phyloP scores from a whole-genome alignment of 352 stramenopile species.

The Blastocystis sp. region DNA sequence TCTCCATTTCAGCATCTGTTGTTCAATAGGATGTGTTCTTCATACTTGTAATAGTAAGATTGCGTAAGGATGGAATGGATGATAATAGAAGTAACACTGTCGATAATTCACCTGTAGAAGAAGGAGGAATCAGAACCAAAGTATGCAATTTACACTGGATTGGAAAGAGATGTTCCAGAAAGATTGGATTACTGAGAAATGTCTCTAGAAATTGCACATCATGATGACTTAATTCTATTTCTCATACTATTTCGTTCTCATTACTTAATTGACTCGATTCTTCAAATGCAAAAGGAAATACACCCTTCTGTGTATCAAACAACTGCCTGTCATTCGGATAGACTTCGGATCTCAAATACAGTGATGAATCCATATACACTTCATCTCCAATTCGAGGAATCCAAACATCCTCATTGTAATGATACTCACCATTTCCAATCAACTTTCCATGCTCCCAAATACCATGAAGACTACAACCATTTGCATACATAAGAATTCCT shows the following conservation, averaged over 20 bases:
- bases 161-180: not conserved
- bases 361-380: not conserved
- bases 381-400: not conserved
- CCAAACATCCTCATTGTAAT: conserved; percentile 34
- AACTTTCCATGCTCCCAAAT: not conserved
- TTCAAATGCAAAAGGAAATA: conserved; percentile 1
- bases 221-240: not conserved
- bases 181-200: conserved; percentile 8
- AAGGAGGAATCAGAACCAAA: not conserved
- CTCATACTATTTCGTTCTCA: not conserved
- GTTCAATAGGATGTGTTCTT: not conserved
- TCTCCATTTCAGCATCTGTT: not conserved
- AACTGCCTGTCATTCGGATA: not conserved
- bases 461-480: conserved; percentile 17
- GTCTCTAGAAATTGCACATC: not conserved
- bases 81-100: not conserved
- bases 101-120: not conserved
- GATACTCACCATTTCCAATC: not conserved
- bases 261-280: not conserved
- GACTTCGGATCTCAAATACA: not conserved
- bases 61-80: conserved; percentile 25
- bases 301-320: conserved; percentile 15
- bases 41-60: not conserved
- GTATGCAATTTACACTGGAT: not conserved
- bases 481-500: not conserved